These are phyloP conservation scores for Angophora floribunda DNA, from an alignment of 345 rosid genomes.

Conservation along the genomic window DNA sequence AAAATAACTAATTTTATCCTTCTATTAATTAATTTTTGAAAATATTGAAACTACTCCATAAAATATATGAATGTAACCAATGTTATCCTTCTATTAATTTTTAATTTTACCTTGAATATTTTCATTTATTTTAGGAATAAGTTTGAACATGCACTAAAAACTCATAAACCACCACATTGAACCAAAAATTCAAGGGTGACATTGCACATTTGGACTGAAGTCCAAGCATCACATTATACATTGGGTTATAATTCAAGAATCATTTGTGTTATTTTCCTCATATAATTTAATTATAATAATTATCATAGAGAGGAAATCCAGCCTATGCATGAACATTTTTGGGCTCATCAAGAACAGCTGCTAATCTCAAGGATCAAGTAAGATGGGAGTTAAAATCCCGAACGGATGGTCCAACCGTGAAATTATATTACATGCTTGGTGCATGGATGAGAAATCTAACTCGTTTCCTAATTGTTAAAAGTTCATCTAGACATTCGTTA, in stretches of 20 bases:
- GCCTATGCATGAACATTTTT: not conserved
- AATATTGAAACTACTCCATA: not conserved
- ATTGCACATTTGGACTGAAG: accelerated
- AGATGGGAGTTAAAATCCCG: not conserved
- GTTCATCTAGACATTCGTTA: not conserved
- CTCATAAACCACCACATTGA: accelerated
- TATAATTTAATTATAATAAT: not conserved
- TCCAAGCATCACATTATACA: accelerated
- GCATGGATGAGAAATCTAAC: not conserved
- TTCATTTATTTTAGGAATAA: not conserved
- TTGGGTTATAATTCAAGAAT: not conserved
- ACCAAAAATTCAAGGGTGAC: accelerated
- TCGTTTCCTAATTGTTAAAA: not conserved
- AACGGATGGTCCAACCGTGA: not conserved
- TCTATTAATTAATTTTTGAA: not conserved
- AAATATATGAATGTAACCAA: not conserved
- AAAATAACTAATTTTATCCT: not conserved
- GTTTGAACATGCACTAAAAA: accelerated
- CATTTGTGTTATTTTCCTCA: not conserved
- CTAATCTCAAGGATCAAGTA: not conserved
- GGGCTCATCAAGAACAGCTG: not conserved
- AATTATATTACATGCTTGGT: not conserved
- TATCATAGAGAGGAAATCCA: not conserved
- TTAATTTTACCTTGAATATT: not conserved
- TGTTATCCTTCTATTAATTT: not conserved